Base-by-base conservation (phyloP, 2,329 filamentous ascomycete species). In the Berkeleyomyces rouxiae region DNA sequence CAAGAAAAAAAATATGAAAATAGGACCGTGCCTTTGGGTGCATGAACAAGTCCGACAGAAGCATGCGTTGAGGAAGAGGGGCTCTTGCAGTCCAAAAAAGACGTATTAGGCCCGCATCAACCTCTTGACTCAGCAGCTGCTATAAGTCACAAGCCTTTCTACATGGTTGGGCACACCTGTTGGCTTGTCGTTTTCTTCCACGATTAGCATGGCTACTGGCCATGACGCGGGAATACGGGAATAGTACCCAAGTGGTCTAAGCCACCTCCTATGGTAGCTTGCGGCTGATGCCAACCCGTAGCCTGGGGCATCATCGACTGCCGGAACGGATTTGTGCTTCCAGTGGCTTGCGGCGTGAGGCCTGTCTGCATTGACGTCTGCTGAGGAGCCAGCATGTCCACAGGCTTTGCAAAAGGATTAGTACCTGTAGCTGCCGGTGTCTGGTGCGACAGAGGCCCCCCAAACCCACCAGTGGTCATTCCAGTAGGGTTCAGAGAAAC, bases 271-370 rank as follows among this genome's bases (percentile, higher is more conserved):
- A 86, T 82, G 69, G 88, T 83, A 67, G 86, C 84, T 65, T 82
- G 82, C 33, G 51, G 51, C 66, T 86, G 81, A 72, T 96, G 91
- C 90, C 93, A 97, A 1, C 89, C 89, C 72, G 88, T 91, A 0
- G 90, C 95, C 66, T 84, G 79, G 69, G 95, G 90, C 70, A 95
- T 93, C 61, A 95, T 85, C 55, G 87, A 89, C 70, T 97, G 90
- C 13, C 93, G 82, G 79, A 97, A 97, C 0, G 93, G 93, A 69
- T 99, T 99, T 1, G 91, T 96, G 69, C 83, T 90, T 7, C 90
- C 91, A 0, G 91, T 96, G 1, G 86, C 81, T 69, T 92, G 90
- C 1, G 90, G 83, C 61, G 80, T 80, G 4, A 93, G 74, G 44
- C 74, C 75, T 1, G 77, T 76, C 49, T 77, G 75, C 0, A 76